A percentile compares a stretch with the other conserved stretches of the same genome.
phyloP scores from a whole-genome alignment of 1,284 basidiomycete genomes.

The Rhodotorula sp. region DNA sequence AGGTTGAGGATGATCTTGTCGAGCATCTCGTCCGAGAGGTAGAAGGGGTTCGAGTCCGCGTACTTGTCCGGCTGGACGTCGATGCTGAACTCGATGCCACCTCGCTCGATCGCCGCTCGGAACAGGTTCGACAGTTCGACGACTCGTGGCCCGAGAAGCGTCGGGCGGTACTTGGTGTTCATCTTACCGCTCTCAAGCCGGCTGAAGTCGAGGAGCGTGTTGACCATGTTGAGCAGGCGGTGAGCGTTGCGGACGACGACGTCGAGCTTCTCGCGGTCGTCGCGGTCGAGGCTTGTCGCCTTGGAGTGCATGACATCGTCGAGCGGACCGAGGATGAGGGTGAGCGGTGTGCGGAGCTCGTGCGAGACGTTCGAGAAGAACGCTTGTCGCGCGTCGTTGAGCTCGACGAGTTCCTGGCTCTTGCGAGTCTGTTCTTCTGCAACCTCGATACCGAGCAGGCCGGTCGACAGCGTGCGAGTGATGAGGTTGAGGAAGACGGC shows the following conservation, averaged over 20 bases:
- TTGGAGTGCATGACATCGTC: slow-evolving; percentile 35
- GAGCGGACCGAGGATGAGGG: slow-evolving; percentile 46
- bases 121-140: slow-evolving; percentile 51
- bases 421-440: slow-evolving; percentile 48
- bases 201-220: slow-evolving; percentile 41
- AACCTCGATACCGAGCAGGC: slow-evolving; percentile 40
- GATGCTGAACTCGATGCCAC: slow-evolving; percentile 47
- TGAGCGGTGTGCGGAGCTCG: slow-evolving; percentile 48
- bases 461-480: slow-evolving; percentile 24
- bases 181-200: slow-evolving; percentile 43
- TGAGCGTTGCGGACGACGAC: slow-evolving; percentile 25
- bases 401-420: slow-evolving; percentile 49
- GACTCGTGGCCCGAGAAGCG: slow-evolving; percentile 47
- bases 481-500: slow-evolving; percentile 24
- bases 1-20: slow-evolving; percentile 48
- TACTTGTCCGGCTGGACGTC: slow-evolving; percentile 46
- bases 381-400: slow-evolving; percentile 49
- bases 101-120: slow-evolving; percentile 45
- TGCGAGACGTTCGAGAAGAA: slow-evolving; percentile 25
- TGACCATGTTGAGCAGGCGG: slow-evolving; percentile 28
- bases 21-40: slow-evolving; percentile 50
- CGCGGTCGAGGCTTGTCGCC: slow-evolving; percentile 40
- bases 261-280: slow-evolving; percentile 46
- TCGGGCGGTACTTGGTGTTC: slow-evolving; percentile 48
- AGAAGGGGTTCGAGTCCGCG: slow-evolving; percentile 43